Evolutionary conservation across 2,329 filamentous ascomycete genomes (phyloP), one percentile per base, ranked within the genome.

Genomic region (Gaeumannomyces sp.): DNA sequence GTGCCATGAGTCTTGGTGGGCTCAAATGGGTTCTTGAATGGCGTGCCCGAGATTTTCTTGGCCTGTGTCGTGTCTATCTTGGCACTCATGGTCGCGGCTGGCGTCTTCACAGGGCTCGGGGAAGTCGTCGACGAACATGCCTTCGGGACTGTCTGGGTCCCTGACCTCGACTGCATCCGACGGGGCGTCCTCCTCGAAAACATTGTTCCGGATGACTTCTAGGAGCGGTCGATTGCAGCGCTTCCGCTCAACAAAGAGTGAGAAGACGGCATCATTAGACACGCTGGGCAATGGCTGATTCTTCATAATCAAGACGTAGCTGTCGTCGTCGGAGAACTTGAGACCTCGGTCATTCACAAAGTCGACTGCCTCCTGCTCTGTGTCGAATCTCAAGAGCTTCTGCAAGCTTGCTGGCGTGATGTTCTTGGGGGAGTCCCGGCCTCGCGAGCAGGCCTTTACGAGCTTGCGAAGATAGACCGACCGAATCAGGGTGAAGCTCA

Each of bases 301-400:
- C 57, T 45, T 64, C 33, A 77, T 79, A 64, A 80, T 77, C 25
- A 84, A 72, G 13, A 83, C 72, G 63, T 81, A 79, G 4, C 69
- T 66, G 65, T 71, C 74, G 65, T 68, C 81, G 68, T 69, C 75
- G 67, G 59, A 80, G 63, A 88, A 87, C 28, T 79, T 75, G 35
- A 89, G 76, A 11, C 79, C 80, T 65, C 87, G 84, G n/a, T 81
- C 75, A 69, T 85, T 81, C 0, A 85, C 86, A 73, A 92, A 88
- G 1, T 82, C 79, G 22, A 89, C 79, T 11, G 90, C 88, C 65
- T 92, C 86, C 38, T 83, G 76, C 65, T 89, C 82, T 0, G 83
- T 85, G 67, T 92, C 90, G 68, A 92, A 93, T 22, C 81, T 79
- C n/a, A 89, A 76, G 67, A 84, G 83, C 11, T 74, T 76, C 70